Evolutionary conservation across 2,329 filamentous ascomycete genomes (phyloP), one percentile per base, ranked within the genome.

Genomic region (Magnaporthiopsis poae): DNA sequence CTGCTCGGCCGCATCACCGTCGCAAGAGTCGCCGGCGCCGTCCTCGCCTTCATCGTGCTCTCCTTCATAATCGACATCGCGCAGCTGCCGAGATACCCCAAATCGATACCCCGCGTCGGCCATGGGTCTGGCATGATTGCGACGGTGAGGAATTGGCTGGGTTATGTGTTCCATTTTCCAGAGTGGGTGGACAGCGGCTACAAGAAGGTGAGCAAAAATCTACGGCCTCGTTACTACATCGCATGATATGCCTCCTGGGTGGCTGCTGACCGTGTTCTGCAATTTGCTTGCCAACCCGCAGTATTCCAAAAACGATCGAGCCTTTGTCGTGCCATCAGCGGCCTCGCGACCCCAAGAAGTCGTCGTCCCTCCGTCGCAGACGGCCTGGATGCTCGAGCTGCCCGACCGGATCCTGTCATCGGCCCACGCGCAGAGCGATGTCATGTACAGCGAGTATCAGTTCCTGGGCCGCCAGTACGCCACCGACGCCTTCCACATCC

Each of bases 341-440:
- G 74, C 80, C 0, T 76, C 76, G 9, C 75, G 77, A 2, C 75
- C 78, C 0, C 73, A 77, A 29, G 80, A 82, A 61, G 76, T 82
- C 59, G 76, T 82, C 64, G 72, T 82, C 4, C 80, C 80, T 2
- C 74, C 73, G 3, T 76, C 75, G 0, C 78, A 81, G 70, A 76
- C 79, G 11, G 70, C 73, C 11, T 82, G 80, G 80, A 76, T 82
- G 71, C 75, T 82, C 67, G 78, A 80, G 60, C 77, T 80, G 69
- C 80, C 80, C n/a, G 80, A 82, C 66, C 70, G 72, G 35, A 69
- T 79, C 2, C 72, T 82, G 35, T 81, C 78, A 1, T 73, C 79
- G 0, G 71, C 77, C 64, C 72, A 77, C 1, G 79, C 80, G 0
- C 80, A 82, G 69, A 79, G 82, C 67, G 79, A 82, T 66, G 74